Percentiles rank a stretch among this genome's conserved stretches.
Conservation (phyloP, 2,329 filamentous ascomycete species). For the Berkeleyomyces rouxiae region DNA sequence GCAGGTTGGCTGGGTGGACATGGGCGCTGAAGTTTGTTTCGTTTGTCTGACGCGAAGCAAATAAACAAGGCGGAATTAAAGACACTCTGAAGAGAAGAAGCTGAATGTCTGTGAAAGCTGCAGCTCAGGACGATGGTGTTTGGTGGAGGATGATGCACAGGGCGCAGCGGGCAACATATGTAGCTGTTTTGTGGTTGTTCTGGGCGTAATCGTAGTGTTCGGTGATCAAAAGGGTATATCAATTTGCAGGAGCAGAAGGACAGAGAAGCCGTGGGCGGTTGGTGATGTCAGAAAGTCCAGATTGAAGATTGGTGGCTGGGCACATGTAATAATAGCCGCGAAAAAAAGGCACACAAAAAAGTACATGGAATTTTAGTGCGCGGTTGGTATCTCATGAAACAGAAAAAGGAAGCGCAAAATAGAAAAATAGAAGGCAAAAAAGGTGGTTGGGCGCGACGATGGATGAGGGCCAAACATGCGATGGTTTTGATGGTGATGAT, state of each 20-base stretch:
- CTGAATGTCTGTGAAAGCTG: not conserved
- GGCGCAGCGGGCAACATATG: not conserved
- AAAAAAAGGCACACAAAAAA: not conserved
- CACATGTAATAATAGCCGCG: not conserved
- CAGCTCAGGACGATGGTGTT: no score
- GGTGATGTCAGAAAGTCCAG: not conserved
- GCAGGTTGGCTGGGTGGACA: not conserved
- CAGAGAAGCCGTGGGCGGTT: not conserved
- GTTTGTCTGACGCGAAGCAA: not conserved
- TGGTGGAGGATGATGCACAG: not conserved
- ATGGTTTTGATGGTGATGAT: not conserved
- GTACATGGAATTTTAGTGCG: not conserved
- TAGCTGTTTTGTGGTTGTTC: not conserved
- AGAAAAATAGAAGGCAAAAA: not conserved
- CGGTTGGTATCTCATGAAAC: not conserved
- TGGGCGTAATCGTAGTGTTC: not conserved
- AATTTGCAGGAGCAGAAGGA: not conserved
- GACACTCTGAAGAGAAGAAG: not conserved
- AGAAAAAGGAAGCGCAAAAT: not conserved
- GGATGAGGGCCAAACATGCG: not conserved
- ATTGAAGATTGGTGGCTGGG: not conserved
- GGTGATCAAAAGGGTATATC: not conserved
- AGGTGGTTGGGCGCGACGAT: not conserved
- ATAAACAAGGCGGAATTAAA: not conserved
- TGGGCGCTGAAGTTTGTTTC: not conserved